Evolutionary conservation across 345 rosid species (phyloP), one percentile per base, ranked within the genome.

Genomic region (Aurinia saxatilis): DNA sequence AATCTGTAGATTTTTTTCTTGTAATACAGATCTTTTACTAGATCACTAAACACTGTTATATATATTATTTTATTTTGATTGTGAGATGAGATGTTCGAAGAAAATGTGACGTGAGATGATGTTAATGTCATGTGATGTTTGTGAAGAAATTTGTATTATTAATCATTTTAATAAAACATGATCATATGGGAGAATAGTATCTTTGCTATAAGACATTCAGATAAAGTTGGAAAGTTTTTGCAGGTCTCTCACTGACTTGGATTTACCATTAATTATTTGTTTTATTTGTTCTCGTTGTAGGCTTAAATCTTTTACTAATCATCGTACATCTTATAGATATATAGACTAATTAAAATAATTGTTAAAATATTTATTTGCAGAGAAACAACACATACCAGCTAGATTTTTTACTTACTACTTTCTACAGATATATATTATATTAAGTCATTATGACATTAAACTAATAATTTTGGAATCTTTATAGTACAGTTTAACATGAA

Each of bases 131-230:
- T 70, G 68, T 60, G 73, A 62, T 29, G 39, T 62, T 35, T 60
- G 67, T 48, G 31, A 46, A 47, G 8, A 56, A 19, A 17, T n/a
- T n/a, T 46, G 42, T 18, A 56, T 57, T 56, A 35, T 40, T 49
- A 31, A 27, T 16, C 8, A 40, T 5, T 14, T 9, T 8, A 15
- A 30, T 44, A 42, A n/a, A 41, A 37, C 64, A 67, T 63, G 39
- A 40, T 55, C 59, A 70, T 21, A 55, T 63, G 70, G 70, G 60
- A 33, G 73, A 75, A 78, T 67, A 73, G 81, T 87, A 87, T 83
- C 88, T 81, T 79, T 62, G 75, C 75, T 81, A 80, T 34, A 76
- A 56, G 88, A 83, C 88, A 84, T 60, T 63, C 58, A 67, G 63
- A 63, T 67, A 59, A 63, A 54, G 81, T 48, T 80, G 50, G 68